phyloP scores from a whole-genome alignment of 2,329 filamentous ascomycete genomes.

The Zasmidium citrigriseum region DNA sequence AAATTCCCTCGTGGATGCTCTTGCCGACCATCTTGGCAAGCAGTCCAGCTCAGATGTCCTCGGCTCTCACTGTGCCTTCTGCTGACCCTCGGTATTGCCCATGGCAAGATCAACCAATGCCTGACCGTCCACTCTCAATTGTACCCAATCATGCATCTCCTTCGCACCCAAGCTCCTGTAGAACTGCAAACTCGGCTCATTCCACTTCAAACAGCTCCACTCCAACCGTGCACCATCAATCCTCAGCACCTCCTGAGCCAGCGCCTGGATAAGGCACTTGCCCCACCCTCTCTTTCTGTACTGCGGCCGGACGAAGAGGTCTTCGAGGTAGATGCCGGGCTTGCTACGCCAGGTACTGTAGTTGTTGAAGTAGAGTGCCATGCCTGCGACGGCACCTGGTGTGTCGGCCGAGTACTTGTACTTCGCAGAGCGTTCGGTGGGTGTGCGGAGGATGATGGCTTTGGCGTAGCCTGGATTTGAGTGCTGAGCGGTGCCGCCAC shows the following conservation, averaged over 20 bases:
- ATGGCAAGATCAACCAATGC: conserved; percentile 61
- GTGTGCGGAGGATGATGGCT: conserved; percentile 64
- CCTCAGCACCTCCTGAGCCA: conserved; percentile 76
- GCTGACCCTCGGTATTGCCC: background rate
- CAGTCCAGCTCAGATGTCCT: too few species aligned
- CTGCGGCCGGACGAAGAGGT: conserved; percentile 76
- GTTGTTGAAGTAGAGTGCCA: conserved; percentile 93
- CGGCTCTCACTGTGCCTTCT: background rate
- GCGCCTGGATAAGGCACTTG: conserved; percentile 68
- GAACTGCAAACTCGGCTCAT: conserved; percentile 84
- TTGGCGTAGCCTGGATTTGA: conserved; percentile 65
- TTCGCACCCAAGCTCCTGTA: conserved; percentile 67
- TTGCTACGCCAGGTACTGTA: conserved; percentile 91
- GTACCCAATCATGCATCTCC: conserved; percentile 70
- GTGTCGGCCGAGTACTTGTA: conserved; percentile 31
- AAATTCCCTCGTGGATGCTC: too few species aligned
- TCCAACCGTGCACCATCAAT: conserved; percentile 77
- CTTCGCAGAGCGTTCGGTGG: conserved; percentile 41
- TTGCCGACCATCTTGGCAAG: too few species aligned
- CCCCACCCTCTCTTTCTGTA: conserved; percentile 80
- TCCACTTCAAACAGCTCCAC: conserved; percentile 93
- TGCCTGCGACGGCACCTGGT: conserved; percentile 59
- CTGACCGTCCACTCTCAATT: conserved; percentile 72
- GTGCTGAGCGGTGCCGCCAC: conserved; percentile 38
- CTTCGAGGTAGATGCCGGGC: conserved; percentile 89